Conservation (phyloP, 225 moss, liverwort and hornwort species). For the Ulota crispa region DNA sequence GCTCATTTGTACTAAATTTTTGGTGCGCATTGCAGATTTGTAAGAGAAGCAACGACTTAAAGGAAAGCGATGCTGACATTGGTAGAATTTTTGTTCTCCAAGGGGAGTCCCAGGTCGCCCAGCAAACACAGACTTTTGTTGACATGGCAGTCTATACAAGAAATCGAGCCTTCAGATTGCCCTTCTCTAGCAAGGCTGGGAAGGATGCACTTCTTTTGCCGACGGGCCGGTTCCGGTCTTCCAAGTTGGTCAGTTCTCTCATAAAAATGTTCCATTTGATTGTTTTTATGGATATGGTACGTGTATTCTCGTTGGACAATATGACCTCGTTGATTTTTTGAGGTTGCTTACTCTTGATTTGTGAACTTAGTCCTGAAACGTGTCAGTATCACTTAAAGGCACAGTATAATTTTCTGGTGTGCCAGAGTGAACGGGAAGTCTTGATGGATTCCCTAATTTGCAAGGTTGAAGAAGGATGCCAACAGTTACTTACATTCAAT, state of each 20-base stretch:
- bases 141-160: slow-evolving; percentile 86
- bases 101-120: slow-evolving; percentile 57
- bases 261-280: neutral
- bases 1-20: neutral
- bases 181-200: slow-evolving; percentile 93
- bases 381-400: neutral
- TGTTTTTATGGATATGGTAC: neutral
- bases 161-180: slow-evolving; percentile 91
- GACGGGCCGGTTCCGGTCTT: slow-evolving; percentile 67
- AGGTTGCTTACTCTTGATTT: neutral
- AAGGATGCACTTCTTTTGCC: slow-evolving; percentile 72
- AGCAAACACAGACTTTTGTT: slow-evolving; percentile 62
- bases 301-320: neutral
- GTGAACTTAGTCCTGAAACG: neutral
- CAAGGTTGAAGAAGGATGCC: slow-evolving; percentile 70
- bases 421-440: slow-evolving; percentile 55
- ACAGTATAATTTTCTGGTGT: slow-evolving; percentile 18
- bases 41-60: slow-evolving; percentile 56
- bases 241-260: slow-evolving; percentile 45
- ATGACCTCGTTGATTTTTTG: neutral
- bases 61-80: slow-evolving; percentile 49
- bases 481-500: slow-evolving; percentile 73
- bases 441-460: slow-evolving; percentile 91
- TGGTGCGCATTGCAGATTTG: slow-evolving; percentile 62
- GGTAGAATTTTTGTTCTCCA: slow-evolving; percentile 68